Base-by-base conservation (phyloP, 2,329 filamentous ascomycete species). In the Fusarium sp. region DNA sequence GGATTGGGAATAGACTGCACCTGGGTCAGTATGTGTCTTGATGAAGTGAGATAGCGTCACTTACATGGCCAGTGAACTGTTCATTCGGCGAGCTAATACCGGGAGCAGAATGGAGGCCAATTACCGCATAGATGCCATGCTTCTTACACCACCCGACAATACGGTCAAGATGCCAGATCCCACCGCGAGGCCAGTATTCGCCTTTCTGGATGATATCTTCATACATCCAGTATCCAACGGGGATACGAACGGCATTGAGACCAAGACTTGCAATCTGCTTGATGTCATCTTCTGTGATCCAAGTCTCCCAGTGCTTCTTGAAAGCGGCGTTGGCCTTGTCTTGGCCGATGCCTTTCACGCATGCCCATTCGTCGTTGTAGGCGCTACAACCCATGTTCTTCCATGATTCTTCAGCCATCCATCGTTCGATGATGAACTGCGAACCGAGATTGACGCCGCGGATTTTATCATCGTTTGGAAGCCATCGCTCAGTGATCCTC, bases 381-480 rank as follows among this genome's bases (percentile, higher is more conserved):
- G 62, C 65, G 14, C 58, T 65, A 25, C 77, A 79, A n/a, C 74
- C 75, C 77, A 79, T 78, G 17, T 29, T 46, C 6, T 64, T 60
- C 71, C 74, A 78, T 15, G 70, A 66, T 2, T 71, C 72, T 35
- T 70, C 67, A 0, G 73, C 73, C 72, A 78, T 76, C 76, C 77
- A 79, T 29, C 71, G 70, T 29, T 79, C 76, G 14, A 79, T 56
- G 31, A 79, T 75, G 68, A 77, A 79, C 3, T 77, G 75, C 0
- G 74, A 79, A 4, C 75, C 76, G 0, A 78, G 72, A 2, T 78
- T 78, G 49, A 78, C 76, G 8, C 76, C 75, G 1, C 75, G 74
- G 4, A 78, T 63, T 31, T 78, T 78, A 20, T 56, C 41, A 2
- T 54, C 42, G 1, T 45, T 54, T 1, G 64, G 47, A 0, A 77